Base-by-base conservation (phyloP, 2,329 filamentous ascomycete genomes). In the Balansia obtecta region DNA sequence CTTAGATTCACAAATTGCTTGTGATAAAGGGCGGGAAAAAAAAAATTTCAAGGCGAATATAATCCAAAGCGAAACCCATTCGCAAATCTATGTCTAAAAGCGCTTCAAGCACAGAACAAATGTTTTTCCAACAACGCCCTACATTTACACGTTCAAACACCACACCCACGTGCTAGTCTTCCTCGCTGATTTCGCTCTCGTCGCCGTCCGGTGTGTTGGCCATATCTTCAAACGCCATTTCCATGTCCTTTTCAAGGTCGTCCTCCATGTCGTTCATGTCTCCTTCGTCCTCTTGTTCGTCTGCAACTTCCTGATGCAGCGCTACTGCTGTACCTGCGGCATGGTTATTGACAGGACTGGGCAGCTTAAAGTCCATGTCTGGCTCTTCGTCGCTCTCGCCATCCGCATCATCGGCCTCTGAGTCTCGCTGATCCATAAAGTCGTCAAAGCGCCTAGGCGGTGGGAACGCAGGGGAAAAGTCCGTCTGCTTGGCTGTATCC, bases 141-240 rank as follows among this genome's bases (percentile, higher is more conserved):
- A 13, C 6, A 18, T 12, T 22, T 12, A 11, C n/a, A 40, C 11
- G n/a, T 32, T 18, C 42, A 16, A 27, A 43, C 30, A 15, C 45
- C 45, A 44, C 40, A 27, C 39, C 46, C 33, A 37, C 42, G 20
- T n/a, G 27, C 18, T 43, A 83, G 60, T 83, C 80, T 61, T 83
- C 80, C 61, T 83, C 80, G 56, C 80, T 83, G 49, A 83, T 79
- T 57, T 82, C 79, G 56, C 80, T 83, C 62, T 83, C 80, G 48
- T 80, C 77, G 10, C 27, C 48, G 2, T 40, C 34, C 30, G 72
- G 68, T 53, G 68, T 74, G 37, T 76, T 76, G 56, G 78, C 76
- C 61, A 83, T 68, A 57, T 80, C 77, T 48, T 64, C 65, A 58
- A 68, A 66, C 1, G 65, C 65, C 20, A 74, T 75, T 49, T 76